phyloP scores from a whole-genome alignment of 2,329 filamentous ascomycete genomes.

The Aureobasidium sp. region DNA sequence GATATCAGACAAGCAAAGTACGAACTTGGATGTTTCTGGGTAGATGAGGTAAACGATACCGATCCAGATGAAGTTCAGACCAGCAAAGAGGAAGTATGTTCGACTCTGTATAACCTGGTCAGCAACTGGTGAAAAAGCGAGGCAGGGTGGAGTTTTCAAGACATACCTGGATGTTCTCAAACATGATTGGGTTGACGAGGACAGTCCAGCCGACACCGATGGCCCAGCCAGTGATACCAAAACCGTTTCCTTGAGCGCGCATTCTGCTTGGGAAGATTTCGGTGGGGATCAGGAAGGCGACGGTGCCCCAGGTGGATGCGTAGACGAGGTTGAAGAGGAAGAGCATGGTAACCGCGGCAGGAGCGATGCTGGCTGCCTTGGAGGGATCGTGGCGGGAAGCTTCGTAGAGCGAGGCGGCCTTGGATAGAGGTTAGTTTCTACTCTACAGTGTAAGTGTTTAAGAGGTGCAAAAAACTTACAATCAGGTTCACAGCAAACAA shows the following conservation, averaged over 20 bases:
- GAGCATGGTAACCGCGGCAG: slow-evolving; percentile 42
- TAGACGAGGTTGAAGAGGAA: slow-evolving; percentile 48
- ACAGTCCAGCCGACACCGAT: slow-evolving; percentile 50
- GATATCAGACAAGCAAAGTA: too few relatives aligned
- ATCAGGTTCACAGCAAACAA: slow-evolving; percentile 39
- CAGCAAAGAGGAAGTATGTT: slow-evolving; percentile 48
- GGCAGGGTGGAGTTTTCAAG: neutral
- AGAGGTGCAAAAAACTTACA: slow-evolving; percentile 15
- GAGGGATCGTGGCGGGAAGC: slow-evolving; percentile 31
- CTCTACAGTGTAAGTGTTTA: neutral
- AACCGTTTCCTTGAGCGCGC: slow-evolving; percentile 53
- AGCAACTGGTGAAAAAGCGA: neutral
- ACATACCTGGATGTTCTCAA: slow-evolving; percentile 34
- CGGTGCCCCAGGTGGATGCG: slow-evolving; percentile 45
- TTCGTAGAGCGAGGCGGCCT: slow-evolving; percentile 39
- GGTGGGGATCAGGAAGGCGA: slow-evolving; percentile 46
- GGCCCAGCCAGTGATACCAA: slow-evolving; percentile 54
- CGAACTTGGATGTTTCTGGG: slow-evolving; percentile 30
- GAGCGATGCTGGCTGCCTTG: slow-evolving; percentile 35
- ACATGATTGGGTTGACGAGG: slow-evolving; percentile 49
- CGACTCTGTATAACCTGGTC: slow-evolving; percentile 26
- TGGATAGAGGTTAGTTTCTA: neutral
- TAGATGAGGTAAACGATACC: slow-evolving; percentile 46
- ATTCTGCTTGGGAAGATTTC: slow-evolving; percentile 53
- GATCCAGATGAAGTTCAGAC: slow-evolving; percentile 45